These are phyloP conservation scores for Dissoconium aciculare DNA, from an alignment of 2,329 filamentous ascomycete genomes.

Conservation along the genomic window DNA sequence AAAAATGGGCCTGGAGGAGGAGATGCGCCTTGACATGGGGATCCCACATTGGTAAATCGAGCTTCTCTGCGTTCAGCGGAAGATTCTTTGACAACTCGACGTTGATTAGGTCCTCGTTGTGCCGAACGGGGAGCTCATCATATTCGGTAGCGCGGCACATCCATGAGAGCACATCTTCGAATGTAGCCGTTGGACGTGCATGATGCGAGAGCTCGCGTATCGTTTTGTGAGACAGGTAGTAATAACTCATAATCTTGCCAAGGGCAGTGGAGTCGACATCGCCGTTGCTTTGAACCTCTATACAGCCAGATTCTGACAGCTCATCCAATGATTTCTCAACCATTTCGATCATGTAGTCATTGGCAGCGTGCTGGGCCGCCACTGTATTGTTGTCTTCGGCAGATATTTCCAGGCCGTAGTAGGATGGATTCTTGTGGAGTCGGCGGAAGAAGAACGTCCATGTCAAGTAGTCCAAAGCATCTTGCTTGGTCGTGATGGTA, in stretches of 20 bases:
- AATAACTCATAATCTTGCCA: constrained; percentile 98
- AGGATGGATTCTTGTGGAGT: constrained; percentile 94
- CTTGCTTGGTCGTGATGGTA: constrained; percentile 86
- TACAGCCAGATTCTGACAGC: constrained; percentile 70
- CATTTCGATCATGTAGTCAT: constrained; percentile 87
- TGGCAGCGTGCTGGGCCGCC: constrained; percentile 70
- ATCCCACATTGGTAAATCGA: constrained; percentile 87
- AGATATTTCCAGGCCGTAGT: constrained; percentile 89
- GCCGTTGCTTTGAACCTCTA: constrained; percentile 69
- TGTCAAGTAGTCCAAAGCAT: constrained; percentile 90
- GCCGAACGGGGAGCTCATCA: constrained; percentile 89
- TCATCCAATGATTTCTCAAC: constrained; percentile 76
- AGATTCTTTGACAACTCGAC: constrained; percentile 72
- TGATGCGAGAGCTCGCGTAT: constrained; percentile 70
- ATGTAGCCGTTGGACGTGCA: constrained; percentile 58
- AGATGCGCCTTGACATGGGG: constrained; percentile 94
- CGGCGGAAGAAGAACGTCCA: constrained; percentile 99
- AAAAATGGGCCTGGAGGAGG: constrained; percentile 88
- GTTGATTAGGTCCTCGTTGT: constrained; percentile 97
- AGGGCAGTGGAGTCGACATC: constrained; percentile 80
- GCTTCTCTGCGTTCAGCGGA: constrained; percentile 47
- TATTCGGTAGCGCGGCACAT: constrained; percentile 91
- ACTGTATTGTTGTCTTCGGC: constrained; percentile 84
- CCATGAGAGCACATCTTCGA: constrained; percentile 76
- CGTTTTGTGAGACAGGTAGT: constrained; percentile 87